Percentiles rank a stretch among this genome's conserved stretches.
These are phyloP conservation scores for Pseudocercospora pini-densiflorae DNA, from an alignment of 2,329 filamentous ascomycete genomes.

Conservation along the genomic window DNA sequence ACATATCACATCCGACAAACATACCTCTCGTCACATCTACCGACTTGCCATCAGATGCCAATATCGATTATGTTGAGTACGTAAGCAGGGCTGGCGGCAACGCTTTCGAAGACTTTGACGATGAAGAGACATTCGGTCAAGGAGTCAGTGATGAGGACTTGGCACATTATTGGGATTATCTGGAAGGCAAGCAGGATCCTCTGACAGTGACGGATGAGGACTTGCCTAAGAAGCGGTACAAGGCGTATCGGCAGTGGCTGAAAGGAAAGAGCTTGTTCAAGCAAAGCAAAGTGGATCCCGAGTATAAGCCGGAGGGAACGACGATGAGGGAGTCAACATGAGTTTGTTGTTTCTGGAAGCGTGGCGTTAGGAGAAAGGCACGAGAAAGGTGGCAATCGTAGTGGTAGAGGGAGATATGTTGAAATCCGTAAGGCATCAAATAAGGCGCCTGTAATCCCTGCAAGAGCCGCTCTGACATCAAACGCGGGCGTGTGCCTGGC, in stretches of 20 bases:
- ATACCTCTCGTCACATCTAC: constrained; percentile 76
- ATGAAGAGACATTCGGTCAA: constrained; percentile 51
- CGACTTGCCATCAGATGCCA: constrained; percentile 62
- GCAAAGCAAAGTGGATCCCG: constrained; percentile 65
- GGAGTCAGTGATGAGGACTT: constrained; percentile 66
- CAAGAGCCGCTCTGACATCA: neutral
- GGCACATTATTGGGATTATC: constrained; percentile 74
- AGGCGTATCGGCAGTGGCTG: constrained; percentile 94
- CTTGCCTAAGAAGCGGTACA: constrained; percentile 89
- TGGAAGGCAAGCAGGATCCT: constrained; percentile 78
- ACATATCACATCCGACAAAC: constrained; percentile 86
- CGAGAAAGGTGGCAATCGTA: neutral
- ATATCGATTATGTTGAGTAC: constrained; percentile 78
- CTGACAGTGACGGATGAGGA: constrained; percentile 89
- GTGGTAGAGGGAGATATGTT: neutral
- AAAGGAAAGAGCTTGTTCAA: constrained; percentile 95
- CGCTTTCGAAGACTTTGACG: constrained; percentile 47
- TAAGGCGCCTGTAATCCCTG: neutral
- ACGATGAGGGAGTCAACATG: neutral
- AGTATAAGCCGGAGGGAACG: constrained; percentile 37
- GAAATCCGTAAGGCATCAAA: neutral
- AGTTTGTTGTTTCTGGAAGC: neutral
- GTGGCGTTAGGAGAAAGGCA: neutral
- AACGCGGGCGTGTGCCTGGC: neutral
- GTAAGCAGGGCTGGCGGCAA: constrained; percentile 70